Conservation (phyloP, 2,329 filamentous ascomycete species). For the Diaporthe vexans region DNA sequence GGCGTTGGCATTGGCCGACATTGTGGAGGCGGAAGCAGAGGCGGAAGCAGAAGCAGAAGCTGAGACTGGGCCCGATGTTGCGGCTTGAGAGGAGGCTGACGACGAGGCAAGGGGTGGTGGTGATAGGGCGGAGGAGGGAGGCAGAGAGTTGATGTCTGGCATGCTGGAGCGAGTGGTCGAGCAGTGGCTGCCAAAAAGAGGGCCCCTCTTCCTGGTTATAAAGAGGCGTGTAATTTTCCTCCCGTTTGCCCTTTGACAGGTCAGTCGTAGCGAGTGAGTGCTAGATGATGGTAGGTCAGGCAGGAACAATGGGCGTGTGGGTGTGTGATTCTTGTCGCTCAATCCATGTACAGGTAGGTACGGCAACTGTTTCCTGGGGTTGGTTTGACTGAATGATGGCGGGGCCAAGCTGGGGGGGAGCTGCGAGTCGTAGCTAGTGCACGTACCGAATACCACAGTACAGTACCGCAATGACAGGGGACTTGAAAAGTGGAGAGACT, state of each 20-base stretch:
- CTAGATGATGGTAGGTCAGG: background rate
- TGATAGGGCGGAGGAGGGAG: conserved; percentile 50
- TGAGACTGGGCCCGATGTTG: conserved; percentile 36
- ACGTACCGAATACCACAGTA: background rate
- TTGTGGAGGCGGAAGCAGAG: conserved; percentile 49
- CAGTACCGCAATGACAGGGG: background rate
- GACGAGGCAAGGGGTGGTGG: conserved; percentile 22
- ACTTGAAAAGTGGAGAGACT: conserved; percentile 7
- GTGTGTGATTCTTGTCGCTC: background rate
- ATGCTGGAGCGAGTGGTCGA: conserved; percentile 32
- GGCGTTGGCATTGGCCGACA: conserved; percentile 50
- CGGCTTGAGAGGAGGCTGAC: conserved; percentile 53
- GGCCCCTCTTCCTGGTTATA: conserved; percentile 25
- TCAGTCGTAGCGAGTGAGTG: background rate
- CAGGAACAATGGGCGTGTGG: conserved; percentile 11
- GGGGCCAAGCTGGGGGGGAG: background rate
- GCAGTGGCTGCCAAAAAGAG: background rate
- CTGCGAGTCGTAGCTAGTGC: conserved; percentile 16
- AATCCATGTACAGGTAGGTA: conserved; percentile 10
- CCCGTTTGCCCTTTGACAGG: background rate
- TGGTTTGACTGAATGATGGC: background rate
- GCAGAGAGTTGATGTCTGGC: conserved; percentile 72
- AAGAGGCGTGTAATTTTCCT: conserved; percentile 1
- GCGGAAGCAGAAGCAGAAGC: conserved; percentile 47
- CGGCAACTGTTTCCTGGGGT: background rate